Conservation (phyloP, 2,329 filamentous ascomycete genomes). For the Colletotrichum destructivum region DNA sequence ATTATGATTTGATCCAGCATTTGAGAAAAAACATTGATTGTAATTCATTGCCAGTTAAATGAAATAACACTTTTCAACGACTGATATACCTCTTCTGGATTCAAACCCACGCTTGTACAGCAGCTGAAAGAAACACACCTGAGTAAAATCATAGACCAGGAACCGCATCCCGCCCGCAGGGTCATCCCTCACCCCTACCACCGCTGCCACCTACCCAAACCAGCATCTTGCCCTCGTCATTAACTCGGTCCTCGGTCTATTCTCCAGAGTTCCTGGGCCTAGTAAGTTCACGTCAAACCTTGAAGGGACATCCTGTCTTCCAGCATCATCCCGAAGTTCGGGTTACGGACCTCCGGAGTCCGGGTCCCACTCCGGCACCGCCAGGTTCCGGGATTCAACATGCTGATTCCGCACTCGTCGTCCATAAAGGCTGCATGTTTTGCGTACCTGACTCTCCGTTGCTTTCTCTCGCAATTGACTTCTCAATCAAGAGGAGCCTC, state of each 20-base stretch:
- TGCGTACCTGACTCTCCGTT: neutral
- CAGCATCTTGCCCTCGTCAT: neutral
- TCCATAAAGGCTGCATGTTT: neutral
- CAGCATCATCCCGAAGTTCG: neutral
- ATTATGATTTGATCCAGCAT: too few relatives aligned
- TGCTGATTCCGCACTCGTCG: neutral
- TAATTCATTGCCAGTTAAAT: too few relatives aligned
- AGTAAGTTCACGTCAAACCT: neutral
- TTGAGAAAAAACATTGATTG: too few relatives aligned
- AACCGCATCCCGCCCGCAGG: too few relatives aligned
- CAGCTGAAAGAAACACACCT: neutral
- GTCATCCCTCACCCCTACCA: too few relatives aligned
- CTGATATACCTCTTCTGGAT: too few relatives aligned
- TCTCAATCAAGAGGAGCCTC: neutral
- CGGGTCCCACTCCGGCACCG: constrained; percentile 1
- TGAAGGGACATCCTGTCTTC: constrained; percentile 5
- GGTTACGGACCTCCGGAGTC: constrained; percentile 22
- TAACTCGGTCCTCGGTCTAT: too few relatives aligned
- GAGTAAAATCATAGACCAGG: neutral
- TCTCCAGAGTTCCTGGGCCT: too few relatives aligned
- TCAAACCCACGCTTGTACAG: too few relatives aligned
- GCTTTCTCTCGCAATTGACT: neutral
- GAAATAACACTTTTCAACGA: too few relatives aligned
- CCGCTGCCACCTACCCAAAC: neutral
- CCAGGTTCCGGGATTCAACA: neutral